phyloP scores from a whole-genome alignment of 129 eudicot genomes.

The Centella asiatica region DNA sequence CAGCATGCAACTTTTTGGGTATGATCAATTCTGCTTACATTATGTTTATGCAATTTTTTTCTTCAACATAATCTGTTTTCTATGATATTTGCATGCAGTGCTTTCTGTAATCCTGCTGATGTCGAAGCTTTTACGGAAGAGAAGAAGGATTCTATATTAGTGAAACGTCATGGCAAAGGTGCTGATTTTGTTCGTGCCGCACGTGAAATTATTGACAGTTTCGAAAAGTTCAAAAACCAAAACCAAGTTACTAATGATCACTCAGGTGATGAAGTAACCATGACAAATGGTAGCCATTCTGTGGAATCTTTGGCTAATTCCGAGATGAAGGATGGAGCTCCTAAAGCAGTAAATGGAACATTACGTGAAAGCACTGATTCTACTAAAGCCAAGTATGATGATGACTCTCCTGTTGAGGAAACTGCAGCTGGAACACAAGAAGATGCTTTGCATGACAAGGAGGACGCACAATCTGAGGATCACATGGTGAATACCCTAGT shows the following conservation, averaged over 20 bases:
- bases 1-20: background rate
- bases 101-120: conserved; percentile 86
- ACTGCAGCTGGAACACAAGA: conserved; percentile 27
- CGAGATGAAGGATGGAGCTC: conserved; percentile 29
- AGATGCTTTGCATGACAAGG: conserved; percentile 31
- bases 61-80: background rate
- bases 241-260: conserved; percentile 21
- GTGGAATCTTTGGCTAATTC: conserved; percentile 32
- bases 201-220: conserved; percentile 63
- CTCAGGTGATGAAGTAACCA: conserved; percentile 23
- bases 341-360: conserved; percentile 21
- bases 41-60: background rate
- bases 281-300: conserved; percentile 29
- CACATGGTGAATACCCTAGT: conserved; percentile 14
- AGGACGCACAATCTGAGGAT: conserved; percentile 25
- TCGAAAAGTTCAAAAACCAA: conserved; percentile 52
- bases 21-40: background rate
- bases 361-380: conserved; percentile 22
- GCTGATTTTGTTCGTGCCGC: conserved; percentile 85
- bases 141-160: conserved; percentile 50
- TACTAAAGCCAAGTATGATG: conserved; percentile 21
- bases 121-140: conserved; percentile 90
- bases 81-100: conserved; percentile 38
- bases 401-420: conserved; percentile 24
- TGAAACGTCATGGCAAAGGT: conserved; percentile 72